These are phyloP conservation scores for Hansenula lynferdii DNA, from an alignment of 1,139 yeast genomes.

Conservation along the genomic window DNA sequence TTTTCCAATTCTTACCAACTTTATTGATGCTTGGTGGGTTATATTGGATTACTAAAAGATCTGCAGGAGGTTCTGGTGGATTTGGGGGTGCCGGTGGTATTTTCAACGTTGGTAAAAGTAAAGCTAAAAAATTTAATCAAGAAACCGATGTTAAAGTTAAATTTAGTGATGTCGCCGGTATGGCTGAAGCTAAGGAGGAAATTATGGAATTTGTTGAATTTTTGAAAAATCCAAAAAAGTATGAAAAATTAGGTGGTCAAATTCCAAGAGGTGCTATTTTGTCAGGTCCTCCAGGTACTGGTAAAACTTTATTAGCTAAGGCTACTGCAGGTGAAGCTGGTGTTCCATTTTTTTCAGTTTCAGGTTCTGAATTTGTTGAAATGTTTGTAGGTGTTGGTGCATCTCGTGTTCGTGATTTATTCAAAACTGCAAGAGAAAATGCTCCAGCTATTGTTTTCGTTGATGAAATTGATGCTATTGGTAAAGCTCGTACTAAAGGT, in stretches of 20 bases:
- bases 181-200: conserved; percentile 92
- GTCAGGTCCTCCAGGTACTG: conserved; percentile 99
- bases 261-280: conserved; percentile 95
- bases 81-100: conserved; percentile 28
- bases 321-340: conserved; percentile 98
- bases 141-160: conserved; percentile 81
- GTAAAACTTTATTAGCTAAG: conserved; percentile 89
- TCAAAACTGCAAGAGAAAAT: conserved; percentile 80
- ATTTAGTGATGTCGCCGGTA: conserved; percentile 92
- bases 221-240: conserved; percentile 78
- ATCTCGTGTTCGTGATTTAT: conserved; percentile 86
- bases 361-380: conserved; percentile 93
- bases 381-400: conserved; percentile 99
- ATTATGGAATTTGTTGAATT: conserved; percentile 95
- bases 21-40: conserved; percentile 80
- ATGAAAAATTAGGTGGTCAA: conserved; percentile 87
- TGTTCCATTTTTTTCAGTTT: conserved; percentile 89
- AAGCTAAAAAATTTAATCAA: conserved; percentile 83
- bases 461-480: conserved; percentile 97
- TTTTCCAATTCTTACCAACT: conserved; percentile 82
- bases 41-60: conserved; percentile 59
- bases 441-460: conserved; percentile 91
- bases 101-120: conserved; percentile 69
- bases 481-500: conserved; percentile 81
- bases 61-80: conserved; percentile 32